phyloP scores from a whole-genome alignment of 2,329 filamentous ascomycete genomes.

The Daldinia eschscholtzii region DNA sequence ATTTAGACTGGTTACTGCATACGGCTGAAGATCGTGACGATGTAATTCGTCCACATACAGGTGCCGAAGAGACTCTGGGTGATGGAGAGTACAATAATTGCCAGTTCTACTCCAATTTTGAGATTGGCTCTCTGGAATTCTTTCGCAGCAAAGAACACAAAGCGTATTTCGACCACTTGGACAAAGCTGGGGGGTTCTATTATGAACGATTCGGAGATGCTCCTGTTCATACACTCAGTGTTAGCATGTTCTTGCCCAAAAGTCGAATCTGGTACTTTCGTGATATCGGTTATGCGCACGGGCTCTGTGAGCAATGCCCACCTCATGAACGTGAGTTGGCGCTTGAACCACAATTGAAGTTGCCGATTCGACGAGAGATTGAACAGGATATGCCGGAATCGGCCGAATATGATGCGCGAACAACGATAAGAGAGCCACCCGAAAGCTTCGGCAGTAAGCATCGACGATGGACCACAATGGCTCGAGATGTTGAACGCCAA shows the following conservation, averaged over 20 bases:
- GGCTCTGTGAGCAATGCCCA: slow-evolving; percentile 58
- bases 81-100: slow-evolving; percentile 63
- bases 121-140: slow-evolving; percentile 65
- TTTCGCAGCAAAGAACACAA: slow-evolving; percentile 63
- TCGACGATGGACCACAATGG: slow-evolving; percentile 55
- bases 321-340: slow-evolving; percentile 45
- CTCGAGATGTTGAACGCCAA: slow-evolving; percentile 56
- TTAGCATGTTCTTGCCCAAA: slow-evolving; percentile 66
- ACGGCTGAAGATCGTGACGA: slow-evolving; percentile 40
- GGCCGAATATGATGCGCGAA: background rate
- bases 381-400: slow-evolving; percentile 12
- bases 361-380: slow-evolving; percentile 16
- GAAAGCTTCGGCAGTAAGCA: slow-evolving; percentile 52
- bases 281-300: slow-evolving; percentile 60
- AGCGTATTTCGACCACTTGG: slow-evolving; percentile 64
- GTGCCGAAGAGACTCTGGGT: slow-evolving; percentile 29
- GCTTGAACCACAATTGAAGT: slow-evolving; percentile 35
- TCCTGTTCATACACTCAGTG: slow-evolving; percentile 66
- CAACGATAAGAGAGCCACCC: slow-evolving; percentile 12
- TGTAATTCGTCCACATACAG: slow-evolving; percentile 28
- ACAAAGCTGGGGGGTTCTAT: slow-evolving; percentile 62
- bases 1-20: slow-evolving; percentile 63
- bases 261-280: slow-evolving; percentile 65
- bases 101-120: slow-evolving; percentile 66
- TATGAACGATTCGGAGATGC: slow-evolving; percentile 62